Evolutionary conservation across 257 asterid genomes (phyloP).

Genomic region (Rehmannia glutinosa): DNA sequence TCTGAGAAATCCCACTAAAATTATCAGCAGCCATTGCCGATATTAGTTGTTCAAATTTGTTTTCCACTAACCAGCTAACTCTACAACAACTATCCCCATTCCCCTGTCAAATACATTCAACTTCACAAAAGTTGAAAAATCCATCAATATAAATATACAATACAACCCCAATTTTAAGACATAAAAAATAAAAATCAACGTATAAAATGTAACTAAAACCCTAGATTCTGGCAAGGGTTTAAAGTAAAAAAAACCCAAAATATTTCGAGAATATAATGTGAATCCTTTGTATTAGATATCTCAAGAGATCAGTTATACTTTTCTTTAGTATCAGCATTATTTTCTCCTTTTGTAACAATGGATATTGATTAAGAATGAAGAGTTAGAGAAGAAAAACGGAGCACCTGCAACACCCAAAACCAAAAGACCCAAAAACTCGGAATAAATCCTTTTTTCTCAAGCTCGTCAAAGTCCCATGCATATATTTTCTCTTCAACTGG

Average conservation of each 20-base stretch:
- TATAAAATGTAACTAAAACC: background rate
- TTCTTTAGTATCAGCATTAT: background rate
- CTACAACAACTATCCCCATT: background rate
- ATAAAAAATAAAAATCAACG: background rate
- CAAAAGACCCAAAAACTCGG: background rate
- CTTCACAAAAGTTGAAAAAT: background rate
- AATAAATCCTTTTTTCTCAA: background rate
- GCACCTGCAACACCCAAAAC: background rate
- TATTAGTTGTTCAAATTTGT: background rate
- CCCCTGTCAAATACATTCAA: background rate
- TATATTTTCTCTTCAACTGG: background rate
- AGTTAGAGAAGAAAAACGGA: background rate
- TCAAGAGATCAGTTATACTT: background rate
- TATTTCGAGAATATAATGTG: background rate
- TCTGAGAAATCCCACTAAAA: background rate
- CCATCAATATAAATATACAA: background rate
- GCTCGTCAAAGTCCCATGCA: background rate
- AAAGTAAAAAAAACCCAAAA: background rate
- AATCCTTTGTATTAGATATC: background rate
- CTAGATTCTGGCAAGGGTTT: background rate
- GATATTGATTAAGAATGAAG: background rate
- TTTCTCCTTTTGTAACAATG: background rate
- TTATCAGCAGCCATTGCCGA: background rate
- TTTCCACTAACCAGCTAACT: background rate
- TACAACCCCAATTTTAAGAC: background rate